Evolutionary conservation across 1,284 basidiomycete genomes (phyloP), one percentile per base, ranked within the genome.

Genomic region (Marasmius fiardii): DNA sequence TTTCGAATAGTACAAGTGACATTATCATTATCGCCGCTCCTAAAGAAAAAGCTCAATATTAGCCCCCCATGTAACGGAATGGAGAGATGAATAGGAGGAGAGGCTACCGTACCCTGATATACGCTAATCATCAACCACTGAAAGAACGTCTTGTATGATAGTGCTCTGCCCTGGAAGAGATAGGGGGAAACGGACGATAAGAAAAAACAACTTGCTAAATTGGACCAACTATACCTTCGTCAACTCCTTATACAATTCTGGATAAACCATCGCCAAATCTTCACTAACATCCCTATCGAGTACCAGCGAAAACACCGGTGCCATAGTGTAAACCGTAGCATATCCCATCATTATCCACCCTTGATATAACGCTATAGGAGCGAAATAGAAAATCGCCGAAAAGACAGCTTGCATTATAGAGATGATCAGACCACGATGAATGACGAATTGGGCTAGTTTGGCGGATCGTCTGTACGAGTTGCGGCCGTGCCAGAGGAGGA

Each of bases 291-390:
- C 97, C 45, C 88, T 83, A 71, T 99, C 97, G 52, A 99, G 78
- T 1, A 99, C 97, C 49, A 99, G 80, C 45, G 94, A 98, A 71
- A 98, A 98, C 5, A 98, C 96, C 0, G 96, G 96, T 0, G 95
- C 94, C 95, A 98, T 98, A 1, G 97, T 98, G 69, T 98, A 99
- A 11, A 95, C 78, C 0, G 97, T 99, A 8, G 97, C 95, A 72
- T 99, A 99, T 8, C 97, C 97, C 14, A 92, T 93, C 88, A 98
- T 92, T 41, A 99, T 77, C 95, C 95, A 99, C 0, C 96, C 96
- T 64, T 99, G 97, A 70, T 98, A 99, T 52, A 99, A 74, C 0
- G 96, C 96, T 63, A 99, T 98, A 0, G 97, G 97, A 0, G 96
- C 95, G 75, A 98, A 99, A 74, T 97, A 99, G 74, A 99, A 98